Evolutionary conservation across 2,329 filamentous ascomycete genomes (phyloP).

Genomic region (Pseudodiploospora longispora): DNA sequence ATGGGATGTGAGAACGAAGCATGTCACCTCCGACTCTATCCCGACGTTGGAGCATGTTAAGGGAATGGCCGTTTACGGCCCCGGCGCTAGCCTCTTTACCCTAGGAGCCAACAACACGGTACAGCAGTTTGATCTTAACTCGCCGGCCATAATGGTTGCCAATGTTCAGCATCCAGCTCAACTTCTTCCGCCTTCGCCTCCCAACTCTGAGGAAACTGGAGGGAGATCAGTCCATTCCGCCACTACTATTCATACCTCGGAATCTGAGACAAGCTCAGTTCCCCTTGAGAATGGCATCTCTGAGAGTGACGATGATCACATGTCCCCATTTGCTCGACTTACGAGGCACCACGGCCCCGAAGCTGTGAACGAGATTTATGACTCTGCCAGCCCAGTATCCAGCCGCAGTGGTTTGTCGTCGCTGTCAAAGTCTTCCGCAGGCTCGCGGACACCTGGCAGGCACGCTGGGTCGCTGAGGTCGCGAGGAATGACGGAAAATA

Average conservation of each 20-base stretch:
- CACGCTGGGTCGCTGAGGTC: slow-evolving; percentile 45
- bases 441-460: slow-evolving; percentile 42
- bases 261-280: slow-evolving; percentile 47
- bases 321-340: slow-evolving; percentile 68
- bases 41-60: slow-evolving; percentile 75
- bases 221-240: slow-evolving; percentile 40
- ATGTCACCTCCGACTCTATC: slow-evolving; percentile 82
- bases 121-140: slow-evolving; percentile 92
- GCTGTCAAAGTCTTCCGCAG: slow-evolving; percentile 44
- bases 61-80: slow-evolving; percentile 80
- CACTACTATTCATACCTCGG: slow-evolving; percentile 40
- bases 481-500: slow-evolving; percentile 51
- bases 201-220: slow-evolving; percentile 67
- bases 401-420: slow-evolving; percentile 55
- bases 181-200: slow-evolving; percentile 70
- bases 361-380: slow-evolving; percentile 53
- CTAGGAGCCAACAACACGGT: slow-evolving; percentile 80
- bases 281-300: slow-evolving; percentile 53
- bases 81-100: slow-evolving; percentile 87
- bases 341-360: slow-evolving; percentile 59
- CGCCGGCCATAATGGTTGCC: slow-evolving; percentile 68
- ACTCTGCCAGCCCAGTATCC: slow-evolving; percentile 59
- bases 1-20: slow-evolving; percentile 98
- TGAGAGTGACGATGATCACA: slow-evolving; percentile 68
- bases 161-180: slow-evolving; percentile 82